Percentiles rank a stretch among this genome's conserved stretches.
phyloP scores from a whole-genome alignment of 371 early-diverging fungal genomes.

The Mucor ambiguus region DNA sequence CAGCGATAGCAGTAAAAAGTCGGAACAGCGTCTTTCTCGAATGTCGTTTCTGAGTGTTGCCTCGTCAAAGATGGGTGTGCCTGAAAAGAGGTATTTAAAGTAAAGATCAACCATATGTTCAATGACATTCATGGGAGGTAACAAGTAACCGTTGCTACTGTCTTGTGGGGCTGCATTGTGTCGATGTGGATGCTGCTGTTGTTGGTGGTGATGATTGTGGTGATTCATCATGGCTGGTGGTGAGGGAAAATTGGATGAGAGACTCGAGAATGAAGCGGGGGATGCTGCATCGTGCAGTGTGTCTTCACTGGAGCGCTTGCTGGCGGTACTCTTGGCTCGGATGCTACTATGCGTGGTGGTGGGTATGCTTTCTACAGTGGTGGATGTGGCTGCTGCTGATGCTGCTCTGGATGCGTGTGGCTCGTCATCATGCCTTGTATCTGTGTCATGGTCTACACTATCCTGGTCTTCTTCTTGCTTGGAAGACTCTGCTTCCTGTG shows the following conservation, averaged over 20 bases:
- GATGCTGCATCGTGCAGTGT: slow-evolving; percentile 6
- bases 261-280: slow-evolving; percentile 22
- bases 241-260: slow-evolving; percentile 19
- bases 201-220: background rate
- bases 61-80: slow-evolving; percentile 56
- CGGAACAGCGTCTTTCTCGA: slow-evolving; percentile 31
- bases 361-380: background rate
- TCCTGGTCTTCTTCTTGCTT: background rate
- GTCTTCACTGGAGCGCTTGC: slow-evolving; percentile 12
- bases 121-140: slow-evolving; percentile 47
- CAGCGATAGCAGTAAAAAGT: slow-evolving; percentile 39
- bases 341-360: background rate
- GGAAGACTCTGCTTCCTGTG: background rate
- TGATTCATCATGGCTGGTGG: slow-evolving; percentile 6
- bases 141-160: background rate
- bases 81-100: slow-evolving; percentile 50
- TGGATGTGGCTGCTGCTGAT: too few species aligned
- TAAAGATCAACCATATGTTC: slow-evolving; percentile 58
- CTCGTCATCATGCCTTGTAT: background rate
- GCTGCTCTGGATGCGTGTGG: too few species aligned
- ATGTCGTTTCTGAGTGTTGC: slow-evolving; percentile 32
- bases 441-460: background rate
- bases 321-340: background rate
- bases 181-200: background rate
- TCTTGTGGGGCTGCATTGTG: background rate